A percentile compares a stretch with the other conserved stretches of the same genome.
phyloP scores from a whole-genome alignment of 805 yeast species.

The Debaryomyces castellii region DNA sequence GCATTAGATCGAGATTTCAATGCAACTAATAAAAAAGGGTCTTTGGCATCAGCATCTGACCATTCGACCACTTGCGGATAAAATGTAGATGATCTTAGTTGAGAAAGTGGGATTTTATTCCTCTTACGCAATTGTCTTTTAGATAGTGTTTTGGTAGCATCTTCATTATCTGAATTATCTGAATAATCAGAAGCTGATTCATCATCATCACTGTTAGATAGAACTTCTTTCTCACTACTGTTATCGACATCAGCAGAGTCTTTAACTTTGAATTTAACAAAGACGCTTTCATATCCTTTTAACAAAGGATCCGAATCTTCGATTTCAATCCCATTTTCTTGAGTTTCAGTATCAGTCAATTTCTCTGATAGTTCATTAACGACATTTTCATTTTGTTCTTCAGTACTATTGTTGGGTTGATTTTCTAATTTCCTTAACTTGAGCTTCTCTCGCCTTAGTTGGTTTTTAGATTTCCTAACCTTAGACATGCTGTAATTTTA shows the following conservation, averaged over 20 bases:
- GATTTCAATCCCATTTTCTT: conserved; percentile 2
- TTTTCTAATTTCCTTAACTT: conserved; percentile 30
- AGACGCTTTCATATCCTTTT: conserved; percentile 19
- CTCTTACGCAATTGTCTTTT: conserved; percentile 52
- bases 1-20: conserved; percentile 65
- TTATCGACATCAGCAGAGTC: background rate
- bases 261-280: background rate
- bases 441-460: conserved; percentile 48
- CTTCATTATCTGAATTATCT: conserved; percentile 11
- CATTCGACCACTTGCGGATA: conserved; percentile 80
- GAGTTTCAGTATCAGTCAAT: conserved; percentile 4
- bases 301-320: conserved; percentile 7
- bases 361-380: background rate
- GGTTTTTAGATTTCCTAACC: conserved; percentile 49
- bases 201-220: conserved; percentile 3
- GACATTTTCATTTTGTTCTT: background rate
- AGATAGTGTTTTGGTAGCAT: conserved; percentile 28
- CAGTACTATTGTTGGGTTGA: background rate
- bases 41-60: conserved; percentile 82
- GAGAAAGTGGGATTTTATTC: conserved; percentile 63
- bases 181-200: background rate
- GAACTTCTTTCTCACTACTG: background rate
- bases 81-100: conserved; percentile 57
- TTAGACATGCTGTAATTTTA: background rate
- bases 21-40: conserved; percentile 64